Percentiles rank a stretch among this genome's conserved stretches.
These are phyloP conservation scores for Penicillium soppii DNA, from an alignment of 495 filamentous ascomycete species.

Conservation along the genomic window DNA sequence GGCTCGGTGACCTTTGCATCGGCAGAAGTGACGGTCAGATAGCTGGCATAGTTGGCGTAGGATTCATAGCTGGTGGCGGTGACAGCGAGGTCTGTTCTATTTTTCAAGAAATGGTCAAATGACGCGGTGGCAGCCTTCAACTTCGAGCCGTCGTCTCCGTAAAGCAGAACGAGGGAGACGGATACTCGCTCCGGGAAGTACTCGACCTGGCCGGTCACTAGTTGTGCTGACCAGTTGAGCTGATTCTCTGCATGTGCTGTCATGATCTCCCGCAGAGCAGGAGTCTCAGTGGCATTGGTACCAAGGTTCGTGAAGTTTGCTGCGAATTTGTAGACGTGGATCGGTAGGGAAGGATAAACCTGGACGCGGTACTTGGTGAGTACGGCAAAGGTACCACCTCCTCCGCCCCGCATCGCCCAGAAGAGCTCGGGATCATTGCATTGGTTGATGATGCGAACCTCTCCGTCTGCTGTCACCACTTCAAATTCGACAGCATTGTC, in stretches of 20 bases:
- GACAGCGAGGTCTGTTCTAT: slow-evolving; percentile 10
- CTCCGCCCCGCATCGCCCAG: slow-evolving; percentile 46
- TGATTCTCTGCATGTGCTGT: slow-evolving; percentile 13
- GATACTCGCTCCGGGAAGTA: slow-evolving; percentile 13
- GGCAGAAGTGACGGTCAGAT: slow-evolving; percentile 8
- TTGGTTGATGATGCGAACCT: slow-evolving; percentile 38
- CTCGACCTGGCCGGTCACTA: slow-evolving; percentile 13
- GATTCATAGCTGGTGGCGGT: slow-evolving; percentile 5
- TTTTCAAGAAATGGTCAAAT: slow-evolving; percentile 4
- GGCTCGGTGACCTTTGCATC: slow-evolving; percentile 12
- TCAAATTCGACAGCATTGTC: slow-evolving; percentile 24
- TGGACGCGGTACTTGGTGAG: slow-evolving; percentile 22
- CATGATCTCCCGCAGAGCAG: slow-evolving; percentile 10
- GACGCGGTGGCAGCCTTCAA: slow-evolving; percentile 11
- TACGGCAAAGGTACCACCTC: slow-evolving; percentile 27
- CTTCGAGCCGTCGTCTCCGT: slow-evolving; percentile 11
- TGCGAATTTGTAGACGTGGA: slow-evolving; percentile 20
- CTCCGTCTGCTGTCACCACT: slow-evolving; percentile 50
- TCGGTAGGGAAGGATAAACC: slow-evolving; percentile 12
- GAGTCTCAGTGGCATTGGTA: slow-evolving; percentile 5
- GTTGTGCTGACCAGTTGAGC: slow-evolving; percentile 12
- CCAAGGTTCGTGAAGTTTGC: slow-evolving; percentile 16
- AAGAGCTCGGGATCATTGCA: slow-evolving; percentile 54
- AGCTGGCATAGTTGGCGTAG: slow-evolving; percentile 14
- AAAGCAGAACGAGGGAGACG: slow-evolving; percentile 15